Base-by-base conservation (phyloP, 148 eudicot genomes). In the Bassia scoparia region DNA sequence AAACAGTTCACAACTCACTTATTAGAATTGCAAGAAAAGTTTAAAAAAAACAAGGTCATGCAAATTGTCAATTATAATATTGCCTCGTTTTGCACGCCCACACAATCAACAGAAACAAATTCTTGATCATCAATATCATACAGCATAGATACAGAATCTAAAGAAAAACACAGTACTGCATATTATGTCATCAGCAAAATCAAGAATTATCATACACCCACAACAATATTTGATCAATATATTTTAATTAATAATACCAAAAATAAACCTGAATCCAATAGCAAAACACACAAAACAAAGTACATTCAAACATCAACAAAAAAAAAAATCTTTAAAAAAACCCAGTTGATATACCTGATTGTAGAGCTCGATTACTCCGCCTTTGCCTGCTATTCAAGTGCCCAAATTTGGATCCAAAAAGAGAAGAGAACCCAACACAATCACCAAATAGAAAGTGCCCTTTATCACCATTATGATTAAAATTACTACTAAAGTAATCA, bases 371-470 rank as follows among this genome's bases (percentile, higher is more conserved):
- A 81, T 80, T 76, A 46, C 14, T 74, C 66, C 84, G 84, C 80
- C 83, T 70, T 54, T 54, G 80, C 74, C 69, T 80, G 35, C 78
- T 75, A 56, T 79, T 68, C 30, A 70, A 27, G 0, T 58, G 77
- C 59, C 55, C 79, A 55, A 72, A 67, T 43, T 77, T 80, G 65
- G 87, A 82, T 82, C 85, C 83, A 54, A 82, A 86, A 1, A 82
- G 35, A 0, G 73, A 79, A 30, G 74, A 67, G 66, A 83, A 49
- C 50, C 48, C 49, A 15, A 74, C 78, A 73, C 55, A 69, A 71
- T 83, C 81, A 49, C 79, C 74, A 68, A 73, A 58, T 11, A 79
- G 65, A 21, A 70, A 56, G 14, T 55, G 31, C 6, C 75, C 66
- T 67, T 68, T 76, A 59, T 59, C 33, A 46, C 33, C 5, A 52